These are phyloP conservation scores for Pyrenochaeta sp. DNA, from an alignment of 2,329 filamentous ascomycete species.

Conservation along the genomic window DNA sequence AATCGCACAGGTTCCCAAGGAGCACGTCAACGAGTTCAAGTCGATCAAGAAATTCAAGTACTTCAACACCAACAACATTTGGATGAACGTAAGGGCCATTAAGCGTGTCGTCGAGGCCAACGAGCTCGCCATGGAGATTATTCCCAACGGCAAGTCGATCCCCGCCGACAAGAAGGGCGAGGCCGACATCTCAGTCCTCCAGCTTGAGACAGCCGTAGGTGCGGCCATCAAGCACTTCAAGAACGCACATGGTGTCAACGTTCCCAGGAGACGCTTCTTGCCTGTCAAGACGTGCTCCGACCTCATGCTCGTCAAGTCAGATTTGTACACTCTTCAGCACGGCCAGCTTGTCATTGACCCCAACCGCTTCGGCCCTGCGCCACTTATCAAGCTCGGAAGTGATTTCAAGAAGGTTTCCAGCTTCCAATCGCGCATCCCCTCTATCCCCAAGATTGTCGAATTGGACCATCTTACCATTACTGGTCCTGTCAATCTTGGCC, in stretches of 20 bases:
- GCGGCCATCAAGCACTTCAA: constrained; percentile 98
- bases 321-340: constrained; percentile 98
- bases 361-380: constrained; percentile 93
- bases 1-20: constrained; percentile 99
- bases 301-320: constrained; percentile 99
- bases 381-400: constrained; percentile 96
- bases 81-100: constrained; percentile 96
- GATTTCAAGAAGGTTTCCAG: constrained; percentile 99
- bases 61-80: constrained; percentile 99
- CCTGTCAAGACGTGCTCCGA: constrained; percentile 99
- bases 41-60: constrained; percentile 99
- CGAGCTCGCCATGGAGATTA: constrained; percentile 99
- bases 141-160: constrained; percentile 98
- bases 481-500: constrained; percentile 94
- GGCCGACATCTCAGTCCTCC: constrained; percentile 95
- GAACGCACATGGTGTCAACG: constrained; percentile 98
- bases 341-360: constrained; percentile 97
- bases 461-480: constrained; percentile 97
- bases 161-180: constrained; percentile 99
- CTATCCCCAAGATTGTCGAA: constrained; percentile 90
- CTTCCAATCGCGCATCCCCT: constrained; percentile 87
- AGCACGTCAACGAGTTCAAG: constrained; percentile 99
- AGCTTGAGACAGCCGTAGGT: constrained; percentile 98
- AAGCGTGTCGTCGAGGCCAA: constrained; percentile 99
- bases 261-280: constrained; percentile 96